These are phyloP conservation scores for Herpetomonas tarakana DNA, from an alignment of 208 protist genomes.

Conservation along the genomic window DNA sequence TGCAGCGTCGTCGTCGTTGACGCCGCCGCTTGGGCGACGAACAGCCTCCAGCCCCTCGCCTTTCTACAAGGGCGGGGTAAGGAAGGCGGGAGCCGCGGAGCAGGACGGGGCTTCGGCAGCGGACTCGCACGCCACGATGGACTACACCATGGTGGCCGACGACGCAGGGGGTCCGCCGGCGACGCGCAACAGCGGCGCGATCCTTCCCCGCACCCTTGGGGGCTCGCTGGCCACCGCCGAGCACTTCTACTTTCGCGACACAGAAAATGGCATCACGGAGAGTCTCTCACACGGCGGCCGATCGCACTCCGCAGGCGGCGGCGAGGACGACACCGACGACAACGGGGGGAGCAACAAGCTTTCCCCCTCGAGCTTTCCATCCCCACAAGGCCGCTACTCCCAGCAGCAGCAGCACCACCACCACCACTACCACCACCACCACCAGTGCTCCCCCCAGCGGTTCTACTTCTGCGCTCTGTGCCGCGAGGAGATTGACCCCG, in stretches of 20 bases:
- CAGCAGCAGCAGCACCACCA: no score
- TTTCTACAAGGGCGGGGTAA: no score
- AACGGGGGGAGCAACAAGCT: neutral
- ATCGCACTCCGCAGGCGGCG: neutral
- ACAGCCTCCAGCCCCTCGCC: no score
- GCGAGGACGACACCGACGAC: neutral
- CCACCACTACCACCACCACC: neutral
- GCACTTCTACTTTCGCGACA: slow-evolving; percentile 6
- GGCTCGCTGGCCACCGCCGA: slow-evolving; percentile 15
- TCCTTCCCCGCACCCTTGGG: slow-evolving; percentile 17
- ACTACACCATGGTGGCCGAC: slow-evolving; percentile 34
- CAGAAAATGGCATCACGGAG: neutral
- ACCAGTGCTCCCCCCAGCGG: neutral
- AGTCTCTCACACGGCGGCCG: neutral
- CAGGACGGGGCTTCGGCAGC: no score
- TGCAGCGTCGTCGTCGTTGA: no score
- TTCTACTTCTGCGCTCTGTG: slow-evolving; percentile 63
- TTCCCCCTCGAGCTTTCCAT: neutral
- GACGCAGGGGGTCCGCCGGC: slow-evolving; percentile 43
- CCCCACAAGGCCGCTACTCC: neutral
- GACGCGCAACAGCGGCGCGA: slow-evolving; percentile 19
- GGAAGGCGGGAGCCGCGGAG: no score
- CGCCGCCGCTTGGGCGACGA: no score
- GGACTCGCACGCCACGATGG: neutral
- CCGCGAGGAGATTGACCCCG: slow-evolving; percentile 39